Evolutionary conservation across 2,329 filamentous ascomycete species (phyloP).

Genomic region (Talaromyces pinophilus): DNA sequence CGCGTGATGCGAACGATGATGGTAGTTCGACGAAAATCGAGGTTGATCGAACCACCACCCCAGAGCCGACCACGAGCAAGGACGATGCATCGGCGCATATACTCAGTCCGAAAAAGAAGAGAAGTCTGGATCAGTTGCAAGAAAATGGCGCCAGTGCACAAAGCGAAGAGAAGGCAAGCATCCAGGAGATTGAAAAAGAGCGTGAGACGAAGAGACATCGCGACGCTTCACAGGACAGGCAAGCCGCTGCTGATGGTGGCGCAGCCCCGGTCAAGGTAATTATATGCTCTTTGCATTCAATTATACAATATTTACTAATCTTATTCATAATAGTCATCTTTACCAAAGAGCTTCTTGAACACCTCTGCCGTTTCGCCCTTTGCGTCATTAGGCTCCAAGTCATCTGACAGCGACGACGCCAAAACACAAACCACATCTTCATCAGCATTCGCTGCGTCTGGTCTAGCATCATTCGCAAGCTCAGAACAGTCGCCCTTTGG

Average conservation of each 20-base stretch:
- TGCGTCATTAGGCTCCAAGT: constrained; percentile 35
- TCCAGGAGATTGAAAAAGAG: constrained; percentile 31
- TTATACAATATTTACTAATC: constrained; percentile 27
- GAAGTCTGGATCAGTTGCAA: constrained; percentile 47
- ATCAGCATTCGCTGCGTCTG: constrained; percentile 68
- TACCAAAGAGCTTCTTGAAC: constrained; percentile 46
- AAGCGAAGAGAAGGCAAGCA: constrained; percentile 25
- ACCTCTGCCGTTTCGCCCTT: constrained; percentile 48
- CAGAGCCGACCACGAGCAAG: constrained; percentile 22
- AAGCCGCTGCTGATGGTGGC: constrained; percentile 26
- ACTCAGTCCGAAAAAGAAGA: constrained; percentile 46
- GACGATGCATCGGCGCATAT: constrained; percentile 28
- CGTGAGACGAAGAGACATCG: constrained; percentile 48
- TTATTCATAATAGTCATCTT: constrained; percentile 24
- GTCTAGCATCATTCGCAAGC: constrained; percentile 66
- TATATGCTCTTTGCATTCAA: constrained; percentile 1
- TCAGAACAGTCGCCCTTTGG: constrained; percentile 66
- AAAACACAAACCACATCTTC: constrained; percentile 44
- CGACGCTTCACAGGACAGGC: constrained; percentile 44
- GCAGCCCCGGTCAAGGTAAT: constrained; percentile 29
- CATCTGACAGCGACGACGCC: constrained; percentile 25
- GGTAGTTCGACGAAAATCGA: constrained; percentile 43
- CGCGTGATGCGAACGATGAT: constrained; percentile 26
- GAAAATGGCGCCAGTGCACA: constrained; percentile 34
- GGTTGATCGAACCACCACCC: constrained; percentile 41